Conservation (phyloP, 306 rosid genomes). For the Betula pendula region DNA sequence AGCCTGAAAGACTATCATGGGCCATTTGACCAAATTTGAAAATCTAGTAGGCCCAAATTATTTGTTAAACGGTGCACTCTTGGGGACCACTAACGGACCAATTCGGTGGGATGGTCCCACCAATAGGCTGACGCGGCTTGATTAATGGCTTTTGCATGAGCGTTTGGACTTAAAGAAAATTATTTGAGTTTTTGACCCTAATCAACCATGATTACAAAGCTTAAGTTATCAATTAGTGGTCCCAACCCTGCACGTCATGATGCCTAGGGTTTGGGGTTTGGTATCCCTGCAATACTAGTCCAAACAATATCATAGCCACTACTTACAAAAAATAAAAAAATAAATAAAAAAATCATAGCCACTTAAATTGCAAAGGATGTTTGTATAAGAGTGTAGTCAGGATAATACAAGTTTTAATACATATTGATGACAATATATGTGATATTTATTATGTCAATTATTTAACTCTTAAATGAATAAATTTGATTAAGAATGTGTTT, state of each 20-base stretch:
- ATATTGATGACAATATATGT: no score
- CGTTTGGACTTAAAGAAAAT: slow-evolving; percentile 4
- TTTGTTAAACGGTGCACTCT: slow-evolving; percentile 17
- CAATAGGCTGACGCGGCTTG: slow-evolving; percentile 35
- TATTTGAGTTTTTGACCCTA: slow-evolving; percentile 27
- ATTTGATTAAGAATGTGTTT: no score
- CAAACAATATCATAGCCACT: no score
- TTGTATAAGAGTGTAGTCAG: no score
- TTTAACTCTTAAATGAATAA: no score
- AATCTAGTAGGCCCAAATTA: slow-evolving; percentile 14
- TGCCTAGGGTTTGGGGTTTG: slow-evolving; percentile 13
- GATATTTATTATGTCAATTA: no score
- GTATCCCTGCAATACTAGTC: not conserved
- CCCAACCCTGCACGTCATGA: slow-evolving; percentile 10
- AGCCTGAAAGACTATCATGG: not conserved
- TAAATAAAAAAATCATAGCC: no score
- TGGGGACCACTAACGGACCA: slow-evolving; percentile 29
- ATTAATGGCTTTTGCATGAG: slow-evolving; percentile 50
- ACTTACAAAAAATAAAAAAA: no score
- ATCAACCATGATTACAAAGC: slow-evolving; percentile 6
- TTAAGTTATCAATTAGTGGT: not conserved
- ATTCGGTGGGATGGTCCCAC: slow-evolving; percentile 20
- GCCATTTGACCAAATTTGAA: not conserved
- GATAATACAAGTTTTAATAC: no score
- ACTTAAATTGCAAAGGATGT: no score